These are phyloP conservation scores for Oenanthe javanica DNA, from an alignment of 140 eudicot species.

Conservation along the genomic window DNA sequence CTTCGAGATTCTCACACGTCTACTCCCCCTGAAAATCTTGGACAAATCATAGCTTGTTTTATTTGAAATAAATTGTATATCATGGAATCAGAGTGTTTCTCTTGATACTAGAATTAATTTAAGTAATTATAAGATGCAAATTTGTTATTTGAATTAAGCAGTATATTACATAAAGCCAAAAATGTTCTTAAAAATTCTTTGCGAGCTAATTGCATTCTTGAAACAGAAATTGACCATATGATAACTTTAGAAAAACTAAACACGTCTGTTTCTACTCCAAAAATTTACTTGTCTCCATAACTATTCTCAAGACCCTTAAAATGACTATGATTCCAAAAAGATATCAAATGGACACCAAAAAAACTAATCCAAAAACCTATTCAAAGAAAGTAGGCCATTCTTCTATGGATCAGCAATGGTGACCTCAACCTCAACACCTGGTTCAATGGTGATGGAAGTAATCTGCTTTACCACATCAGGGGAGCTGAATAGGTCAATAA, in stretches of 20 bases:
- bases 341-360: not conserved
- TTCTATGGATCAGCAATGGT: not conserved
- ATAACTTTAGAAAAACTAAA: not conserved
- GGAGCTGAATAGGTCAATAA: constrained; percentile 56
- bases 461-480: constrained; percentile 64
- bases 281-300: not conserved
- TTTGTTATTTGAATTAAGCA: not conserved
- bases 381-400: not conserved
- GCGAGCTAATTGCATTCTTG: not conserved
- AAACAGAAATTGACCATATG: not conserved
- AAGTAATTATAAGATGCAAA: no score
- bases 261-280: not conserved
- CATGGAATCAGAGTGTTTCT: not conserved
- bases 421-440: constrained; percentile 9
- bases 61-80: no score
- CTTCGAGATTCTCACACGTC: no score
- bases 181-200: not conserved
- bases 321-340: not conserved
- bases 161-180: no score
- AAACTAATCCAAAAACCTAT: not conserved
- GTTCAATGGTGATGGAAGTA: constrained; percentile 37
- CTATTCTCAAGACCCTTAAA: not conserved
- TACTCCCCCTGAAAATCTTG: no score
- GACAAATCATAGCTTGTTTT: no score
- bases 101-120: not conserved